Base-by-base conservation (phyloP, 768 basidiomycete genomes). In the Amanita subjunquillea region DNA sequence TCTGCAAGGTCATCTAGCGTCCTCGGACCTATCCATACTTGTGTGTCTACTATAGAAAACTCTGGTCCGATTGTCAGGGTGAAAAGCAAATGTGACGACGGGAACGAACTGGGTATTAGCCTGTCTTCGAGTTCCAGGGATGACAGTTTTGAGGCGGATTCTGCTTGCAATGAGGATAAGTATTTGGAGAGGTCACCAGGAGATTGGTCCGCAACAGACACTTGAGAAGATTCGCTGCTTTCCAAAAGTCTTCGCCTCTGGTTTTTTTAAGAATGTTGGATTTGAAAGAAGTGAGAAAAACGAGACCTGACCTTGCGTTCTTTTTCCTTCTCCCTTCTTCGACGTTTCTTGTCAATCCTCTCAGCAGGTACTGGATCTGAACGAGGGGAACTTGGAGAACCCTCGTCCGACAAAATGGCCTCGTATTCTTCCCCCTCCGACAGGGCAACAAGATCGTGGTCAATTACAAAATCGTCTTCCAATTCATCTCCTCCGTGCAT, bases 91-190 rank as follows among this genome's bases (percentile, higher is more conserved):
- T 57, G 55, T 58, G 54, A 37, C 40, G 32, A 20, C 48, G 17
- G 42, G 23, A 17, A 38, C 81, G 57, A 63, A 91, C 93, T 81
- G 61, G 85, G 86, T 65, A 96, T 84, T 48, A 71, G 72, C 42
- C 85, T 70, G 59, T 95, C 92, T 10, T 79, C 77, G 36, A 94
- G 74, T 69, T 98, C 94, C 54, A 98, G 72, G 10, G 70, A 69
- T 6, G 85, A 87, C 59, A 87, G 68, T 45, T 84, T 76, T 2
- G 82, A 72, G 60, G 84, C 86, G 3, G 80, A 75, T 59, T 82
- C 87, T 45, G 74, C 73, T 62, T 91, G 90, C 68, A 83, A 73
- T 23, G 75, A 63, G 7, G 77, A 69, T 17, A 94, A 61, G 62
- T 87, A 86, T 30, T 79, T 75, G 9, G 78, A 74, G n/a, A 90